phyloP scores from a whole-genome alignment of 202 grass and related monocot species.

The Zoysia matrella region DNA sequence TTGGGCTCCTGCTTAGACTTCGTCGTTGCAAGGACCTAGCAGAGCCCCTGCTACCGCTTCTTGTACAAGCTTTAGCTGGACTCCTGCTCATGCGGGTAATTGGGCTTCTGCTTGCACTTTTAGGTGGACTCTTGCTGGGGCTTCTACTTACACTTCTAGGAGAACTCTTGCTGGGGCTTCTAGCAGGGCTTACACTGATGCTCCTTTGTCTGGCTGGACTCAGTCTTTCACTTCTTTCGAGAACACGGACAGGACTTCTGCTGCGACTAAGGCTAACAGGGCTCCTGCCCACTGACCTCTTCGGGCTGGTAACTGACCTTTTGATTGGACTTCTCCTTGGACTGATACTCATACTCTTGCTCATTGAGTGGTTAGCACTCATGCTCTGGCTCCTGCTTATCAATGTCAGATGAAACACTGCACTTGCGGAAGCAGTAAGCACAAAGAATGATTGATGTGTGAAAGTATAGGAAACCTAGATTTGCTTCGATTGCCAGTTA shows the following conservation, averaged over 20 bases:
- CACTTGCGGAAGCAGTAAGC: constrained; percentile 61
- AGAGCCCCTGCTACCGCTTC: constrained; percentile 60
- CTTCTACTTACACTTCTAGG: constrained; percentile 31
- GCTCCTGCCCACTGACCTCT: constrained; percentile 61
- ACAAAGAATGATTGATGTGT: constrained; percentile 61
- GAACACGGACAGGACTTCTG: constrained; percentile 49
- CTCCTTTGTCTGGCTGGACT: constrained; percentile 56
- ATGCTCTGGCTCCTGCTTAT: constrained; percentile 87
- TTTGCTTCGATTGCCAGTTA: constrained; percentile 74
- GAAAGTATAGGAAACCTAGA: constrained; percentile 78
- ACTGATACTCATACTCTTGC: constrained; percentile 99
- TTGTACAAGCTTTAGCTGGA: constrained; percentile 55
- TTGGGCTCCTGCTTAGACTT: constrained; percentile 59
- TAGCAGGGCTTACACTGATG: constrained; percentile 69
- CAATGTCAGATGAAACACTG: constrained; percentile 68
- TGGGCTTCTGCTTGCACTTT: constrained; percentile 56
- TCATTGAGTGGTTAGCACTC: constrained; percentile 76
- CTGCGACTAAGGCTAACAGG: constrained; percentile 42
- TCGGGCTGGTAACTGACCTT: constrained; percentile 49
- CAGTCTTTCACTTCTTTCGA: constrained; percentile 58
- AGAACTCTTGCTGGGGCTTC: no score
- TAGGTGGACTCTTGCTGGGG: constrained; percentile 58
- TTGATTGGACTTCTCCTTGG: constrained; percentile 72
- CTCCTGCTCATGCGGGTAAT: constrained; percentile 54
- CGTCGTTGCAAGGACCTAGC: constrained; percentile 53